These are phyloP conservation scores for Thymus quinquecostatus DNA, from an alignment of 257 asterid genomes.

Conservation along the genomic window DNA sequence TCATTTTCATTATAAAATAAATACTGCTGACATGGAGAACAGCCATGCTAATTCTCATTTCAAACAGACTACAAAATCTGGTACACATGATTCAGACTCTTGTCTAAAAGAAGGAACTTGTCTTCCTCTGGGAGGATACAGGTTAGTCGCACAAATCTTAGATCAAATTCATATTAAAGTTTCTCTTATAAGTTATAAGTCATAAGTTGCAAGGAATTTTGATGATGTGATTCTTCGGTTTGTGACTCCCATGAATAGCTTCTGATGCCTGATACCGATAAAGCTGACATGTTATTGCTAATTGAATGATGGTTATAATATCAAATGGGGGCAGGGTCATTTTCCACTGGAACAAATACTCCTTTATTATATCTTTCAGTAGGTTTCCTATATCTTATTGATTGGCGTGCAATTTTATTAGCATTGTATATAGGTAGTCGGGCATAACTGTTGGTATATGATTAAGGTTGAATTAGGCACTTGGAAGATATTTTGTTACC, in stretches of 20 bases:
- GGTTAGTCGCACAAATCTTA: conserved; percentile 54
- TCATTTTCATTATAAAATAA: conserved; percentile 19
- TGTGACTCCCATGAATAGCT: background rate
- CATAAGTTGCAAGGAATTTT: conserved; percentile 12
- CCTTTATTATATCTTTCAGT: conserved; percentile 6
- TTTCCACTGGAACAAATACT: background rate
- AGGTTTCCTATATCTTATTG: background rate
- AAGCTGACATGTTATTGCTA: background rate
- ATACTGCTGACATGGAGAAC: conserved; percentile 12
- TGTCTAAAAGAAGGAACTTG: conserved; percentile 87
- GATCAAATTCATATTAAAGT: conserved; percentile 5
- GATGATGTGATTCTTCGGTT: conserved; percentile 11
- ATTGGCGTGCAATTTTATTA: background rate
- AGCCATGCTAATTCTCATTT: conserved; percentile 30
- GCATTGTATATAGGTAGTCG: background rate
- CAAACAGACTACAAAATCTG: conserved; percentile 86
- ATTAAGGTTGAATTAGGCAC: conserved; percentile 2
- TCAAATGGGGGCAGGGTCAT: background rate
- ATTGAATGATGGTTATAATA: background rate
- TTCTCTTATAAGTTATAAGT: background rate
- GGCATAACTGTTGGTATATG: background rate
- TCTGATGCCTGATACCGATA: conserved; percentile 4
- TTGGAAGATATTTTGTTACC: conserved; percentile 6
- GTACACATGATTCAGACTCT: conserved; percentile 83
- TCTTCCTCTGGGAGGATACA: conserved; percentile 98